Conservation (phyloP, 768 basidiomycete species). For the Lactifluus volemus region DNA sequence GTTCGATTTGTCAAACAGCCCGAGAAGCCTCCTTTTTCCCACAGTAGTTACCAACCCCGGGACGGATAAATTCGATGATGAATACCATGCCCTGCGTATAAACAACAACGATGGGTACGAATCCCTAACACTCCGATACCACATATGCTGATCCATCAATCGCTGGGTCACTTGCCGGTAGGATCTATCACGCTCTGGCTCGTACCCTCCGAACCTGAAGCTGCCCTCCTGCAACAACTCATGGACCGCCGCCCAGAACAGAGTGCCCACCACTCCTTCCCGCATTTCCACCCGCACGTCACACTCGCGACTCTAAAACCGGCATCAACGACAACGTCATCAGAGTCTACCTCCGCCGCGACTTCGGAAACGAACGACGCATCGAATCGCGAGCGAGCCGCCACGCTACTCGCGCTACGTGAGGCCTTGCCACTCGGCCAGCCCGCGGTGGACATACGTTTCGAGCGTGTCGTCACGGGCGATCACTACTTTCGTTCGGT, state of each 20-base stretch:
- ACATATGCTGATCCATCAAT: background rate
- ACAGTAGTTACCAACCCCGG: background rate
- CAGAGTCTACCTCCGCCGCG: background rate
- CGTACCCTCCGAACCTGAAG: slow-evolving; percentile 43
- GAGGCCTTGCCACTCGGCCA: slow-evolving; percentile 32
- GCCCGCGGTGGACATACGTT: slow-evolving; percentile 34
- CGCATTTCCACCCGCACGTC: slow-evolving; percentile 58
- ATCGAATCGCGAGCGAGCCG: background rate
- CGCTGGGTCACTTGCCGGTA: background rate
- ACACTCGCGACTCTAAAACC: slow-evolving; percentile 45
- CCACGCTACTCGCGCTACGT: slow-evolving; percentile 28
- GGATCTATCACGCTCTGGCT: slow-evolving; percentile 64
- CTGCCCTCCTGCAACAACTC: slow-evolving; percentile 34
- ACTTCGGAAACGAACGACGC: background rate
- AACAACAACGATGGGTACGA: slow-evolving; percentile 7
- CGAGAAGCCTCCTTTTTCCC: background rate
- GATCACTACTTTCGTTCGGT: slow-evolving; percentile 66
- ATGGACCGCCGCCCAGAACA: slow-evolving; percentile 34
- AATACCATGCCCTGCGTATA: background rate
- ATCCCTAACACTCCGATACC: background rate
- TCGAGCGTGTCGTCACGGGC: slow-evolving; percentile 48
- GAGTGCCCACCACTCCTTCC: slow-evolving; percentile 42
- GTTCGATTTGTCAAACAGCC: background rate
- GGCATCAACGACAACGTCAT: slow-evolving; percentile 19
- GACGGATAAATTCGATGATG: too few species aligned